Evolutionary conservation across 2,329 filamentous ascomycete genomes (phyloP).

Genomic region (Phialophora verrucosa): DNA sequence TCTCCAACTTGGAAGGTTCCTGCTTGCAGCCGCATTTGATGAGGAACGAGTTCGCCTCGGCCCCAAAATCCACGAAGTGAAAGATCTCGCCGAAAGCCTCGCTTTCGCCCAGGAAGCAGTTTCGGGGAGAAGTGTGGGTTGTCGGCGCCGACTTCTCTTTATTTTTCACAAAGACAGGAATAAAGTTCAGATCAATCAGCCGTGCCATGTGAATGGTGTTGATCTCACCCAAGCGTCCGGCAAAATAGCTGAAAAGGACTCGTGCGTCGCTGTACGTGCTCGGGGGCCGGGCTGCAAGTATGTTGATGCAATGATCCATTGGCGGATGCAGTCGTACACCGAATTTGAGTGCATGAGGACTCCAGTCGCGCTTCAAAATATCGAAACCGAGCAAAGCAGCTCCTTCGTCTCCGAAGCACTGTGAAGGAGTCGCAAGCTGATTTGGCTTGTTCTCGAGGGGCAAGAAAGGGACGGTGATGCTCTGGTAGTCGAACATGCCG

Average conservation of each 20-base stretch:
- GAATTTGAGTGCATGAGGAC: constrained; percentile 80
- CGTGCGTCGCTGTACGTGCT: constrained; percentile 69
- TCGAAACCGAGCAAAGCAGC: constrained; percentile 80
- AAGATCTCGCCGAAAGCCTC: constrained; percentile 86
- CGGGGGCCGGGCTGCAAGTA: constrained; percentile 74
- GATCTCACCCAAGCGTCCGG: constrained; percentile 75
- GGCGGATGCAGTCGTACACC: constrained; percentile 83
- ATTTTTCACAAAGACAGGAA: constrained; percentile 63
- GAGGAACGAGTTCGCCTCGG: constrained; percentile 85
- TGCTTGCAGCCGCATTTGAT: constrained; percentile 87
- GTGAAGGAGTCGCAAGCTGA: constrained; percentile 70
- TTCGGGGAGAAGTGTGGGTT: constrained; percentile 68
- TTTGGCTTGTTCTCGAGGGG: constrained; percentile 69
- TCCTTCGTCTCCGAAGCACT: constrained; percentile 81
- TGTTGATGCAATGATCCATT: constrained; percentile 75
- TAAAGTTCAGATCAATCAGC: constrained; percentile 70
- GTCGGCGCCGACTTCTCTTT: constrained; percentile 50
- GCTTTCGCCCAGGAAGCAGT: constrained; percentile 78
- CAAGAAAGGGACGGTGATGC: constrained; percentile 66
- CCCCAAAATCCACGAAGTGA: constrained; percentile 93
- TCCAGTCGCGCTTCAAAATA: constrained; percentile 76
- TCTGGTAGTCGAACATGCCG: constrained; percentile 64
- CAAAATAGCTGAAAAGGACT: constrained; percentile 81
- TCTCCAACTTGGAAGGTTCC: constrained; percentile 84
- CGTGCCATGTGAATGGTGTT: constrained; percentile 64